Conservation (phyloP, 139 green algal species). For the Edaphochlamys debaryana region DNA sequence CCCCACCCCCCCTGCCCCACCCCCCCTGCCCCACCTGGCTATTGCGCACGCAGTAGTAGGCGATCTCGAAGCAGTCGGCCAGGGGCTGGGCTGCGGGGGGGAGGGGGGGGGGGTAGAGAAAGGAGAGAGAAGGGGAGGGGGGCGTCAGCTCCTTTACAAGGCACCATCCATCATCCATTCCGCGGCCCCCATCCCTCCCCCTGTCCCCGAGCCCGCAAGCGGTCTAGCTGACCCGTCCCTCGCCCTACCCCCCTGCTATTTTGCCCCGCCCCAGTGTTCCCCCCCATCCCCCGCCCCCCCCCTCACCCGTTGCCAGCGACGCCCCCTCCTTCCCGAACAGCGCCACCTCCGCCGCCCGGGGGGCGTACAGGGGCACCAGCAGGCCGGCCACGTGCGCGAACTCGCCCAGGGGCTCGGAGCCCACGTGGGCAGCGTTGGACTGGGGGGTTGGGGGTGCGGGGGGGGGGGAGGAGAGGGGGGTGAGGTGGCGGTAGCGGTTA, state of each 20-base stretch:
- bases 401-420: slow-evolving; percentile 59
- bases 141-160: too few species aligned
- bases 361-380: slow-evolving; percentile 67
- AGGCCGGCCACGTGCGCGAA: slow-evolving; percentile 60
- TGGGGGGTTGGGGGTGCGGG: slow-evolving; percentile 21
- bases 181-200: too few species aligned
- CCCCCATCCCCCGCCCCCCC: background rate
- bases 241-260: too few species aligned
- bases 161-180: too few species aligned
- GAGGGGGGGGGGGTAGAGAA: too few species aligned
- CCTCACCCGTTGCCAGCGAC: slow-evolving; percentile 49
- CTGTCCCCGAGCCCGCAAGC: too few species aligned
- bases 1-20: too few species aligned
- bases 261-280: background rate
- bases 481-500: too few species aligned
- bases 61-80: slow-evolving; percentile 65
- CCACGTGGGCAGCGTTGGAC: slow-evolving; percentile 59
- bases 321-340: slow-evolving; percentile 56
- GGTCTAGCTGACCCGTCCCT: too few species aligned
- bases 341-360: slow-evolving; percentile 57
- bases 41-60: slow-evolving; percentile 69
- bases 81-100: slow-evolving; percentile 40
- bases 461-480: too few species aligned
- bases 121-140: too few species aligned
- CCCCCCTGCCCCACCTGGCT: slow-evolving; percentile 1